phyloP scores from a whole-genome alignment of 768 basidiomycete species.

The Boletus speciosus region DNA sequence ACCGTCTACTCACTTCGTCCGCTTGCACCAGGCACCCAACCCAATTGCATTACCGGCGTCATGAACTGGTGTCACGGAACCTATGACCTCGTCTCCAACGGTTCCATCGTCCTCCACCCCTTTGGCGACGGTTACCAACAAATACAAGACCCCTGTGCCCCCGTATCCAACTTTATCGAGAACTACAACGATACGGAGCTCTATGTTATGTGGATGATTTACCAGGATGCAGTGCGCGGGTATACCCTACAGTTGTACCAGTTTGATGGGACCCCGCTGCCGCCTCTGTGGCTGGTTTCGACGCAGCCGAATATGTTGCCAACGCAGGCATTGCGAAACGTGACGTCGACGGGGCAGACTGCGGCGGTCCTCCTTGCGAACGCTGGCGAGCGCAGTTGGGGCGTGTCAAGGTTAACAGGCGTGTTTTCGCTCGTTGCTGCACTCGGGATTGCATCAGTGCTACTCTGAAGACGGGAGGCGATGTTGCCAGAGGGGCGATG shows the following conservation, averaged over 20 bases:
- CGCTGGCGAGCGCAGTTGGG: slow-evolving; percentile 27
- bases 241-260: slow-evolving; percentile 74
- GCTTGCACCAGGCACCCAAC: slow-evolving; percentile 61
- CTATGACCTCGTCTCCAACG: slow-evolving; percentile 65
- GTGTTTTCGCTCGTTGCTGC: slow-evolving; percentile 12
- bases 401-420: slow-evolving; percentile 7
- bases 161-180: slow-evolving; percentile 84
- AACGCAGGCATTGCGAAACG: slow-evolving; percentile 60
- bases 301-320: slow-evolving; percentile 84
- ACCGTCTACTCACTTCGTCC: not conserved
- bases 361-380: slow-evolving; percentile 14
- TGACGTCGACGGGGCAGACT: slow-evolving; percentile 26
- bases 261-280: slow-evolving; percentile 72
- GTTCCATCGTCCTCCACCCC: slow-evolving; percentile 72
- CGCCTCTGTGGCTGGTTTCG: slow-evolving; percentile 68
- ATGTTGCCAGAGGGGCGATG: not conserved
- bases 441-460: slow-evolving; percentile 22
- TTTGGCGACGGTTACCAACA: slow-evolving; percentile 91
- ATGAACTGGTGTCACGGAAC: slow-evolving; percentile 89
- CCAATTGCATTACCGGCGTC: slow-evolving; percentile 85
- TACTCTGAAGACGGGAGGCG: slow-evolving; percentile 17
- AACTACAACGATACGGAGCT: slow-evolving; percentile 74
- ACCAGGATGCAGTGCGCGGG: slow-evolving; percentile 56
- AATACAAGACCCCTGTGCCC: slow-evolving; percentile 90
- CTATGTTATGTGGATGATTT: slow-evolving; percentile 67